Percentiles rank a stretch among this genome's conserved stretches.
Conservation (phyloP, 257 asterid genomes). For the Solanum microdontum region DNA sequence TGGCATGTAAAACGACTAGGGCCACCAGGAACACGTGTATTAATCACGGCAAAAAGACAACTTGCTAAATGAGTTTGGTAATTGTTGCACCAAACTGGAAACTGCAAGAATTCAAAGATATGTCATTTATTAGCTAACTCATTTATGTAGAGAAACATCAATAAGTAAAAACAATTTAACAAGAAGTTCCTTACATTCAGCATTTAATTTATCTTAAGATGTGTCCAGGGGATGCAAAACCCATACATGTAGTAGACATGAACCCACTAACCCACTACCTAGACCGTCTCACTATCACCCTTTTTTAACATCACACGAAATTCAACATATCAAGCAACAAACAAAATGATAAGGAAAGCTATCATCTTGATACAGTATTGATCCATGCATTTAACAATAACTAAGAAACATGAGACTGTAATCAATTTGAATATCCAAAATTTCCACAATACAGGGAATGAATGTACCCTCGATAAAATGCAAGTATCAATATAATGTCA, state of each 20-base stretch:
- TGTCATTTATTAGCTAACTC: neutral
- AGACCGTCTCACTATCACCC: neutral
- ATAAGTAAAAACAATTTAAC: neutral
- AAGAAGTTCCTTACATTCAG: neutral
- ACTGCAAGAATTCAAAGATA: neutral
- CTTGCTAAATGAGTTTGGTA: neutral
- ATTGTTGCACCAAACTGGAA: slow-evolving; percentile 7
- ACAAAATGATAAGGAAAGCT: neutral
- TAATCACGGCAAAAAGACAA: neutral
- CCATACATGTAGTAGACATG: neutral
- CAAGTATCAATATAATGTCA: neutral
- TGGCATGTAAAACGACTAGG: slow-evolving; percentile 4
- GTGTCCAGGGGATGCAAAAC: neutral
- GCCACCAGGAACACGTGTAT: neutral
- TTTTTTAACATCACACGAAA: neutral
- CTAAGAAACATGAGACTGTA: neutral
- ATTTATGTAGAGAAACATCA: neutral
- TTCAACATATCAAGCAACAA: neutral
- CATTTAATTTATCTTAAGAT: neutral
- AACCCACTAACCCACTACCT: neutral
- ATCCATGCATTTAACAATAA: neutral
- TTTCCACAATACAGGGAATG: neutral
- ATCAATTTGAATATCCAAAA: neutral
- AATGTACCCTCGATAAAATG: neutral
- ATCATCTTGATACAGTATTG: neutral